Base-by-base conservation (phyloP, 2,329 filamentous ascomycete species). In the Aspergillus carbonarius region DNA sequence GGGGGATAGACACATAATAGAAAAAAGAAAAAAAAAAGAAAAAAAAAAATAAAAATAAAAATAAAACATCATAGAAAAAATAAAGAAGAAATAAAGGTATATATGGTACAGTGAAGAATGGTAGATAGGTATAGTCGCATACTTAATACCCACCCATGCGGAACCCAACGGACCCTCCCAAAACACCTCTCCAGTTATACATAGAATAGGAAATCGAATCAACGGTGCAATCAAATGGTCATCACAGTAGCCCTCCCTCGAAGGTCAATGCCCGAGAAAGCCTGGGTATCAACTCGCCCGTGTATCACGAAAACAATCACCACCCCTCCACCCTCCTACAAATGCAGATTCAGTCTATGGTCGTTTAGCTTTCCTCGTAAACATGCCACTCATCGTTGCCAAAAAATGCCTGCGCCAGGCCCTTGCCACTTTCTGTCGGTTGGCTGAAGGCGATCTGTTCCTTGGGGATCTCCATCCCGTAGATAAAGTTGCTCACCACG, bases 391-490 rank as follows among this genome's bases (percentile, higher is more conserved):
- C 83, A 60, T 78, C 79, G 49, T 79, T 74, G 20, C 81, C 83
- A 65, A 83, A 85, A 77, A 85, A 88, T 60, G 79, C 81, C 65
- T 81, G 77, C 8, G 85, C 85, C 62, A 89, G 74, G 42, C 74
- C 75, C 13, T 80, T 81, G 37, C 87, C 87, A 66, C 81, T 83
- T 63, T 83, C 82, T 0, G 87, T 89, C n/a, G 86, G 85, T 66
- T 87, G 85, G 65, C 85, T 87, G 73, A 89, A 88, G 2, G 86
- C 86, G 39, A 88, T 77, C 66, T 81, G 71, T 10, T 78, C 76
- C 69, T 84, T 86, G 17, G 79, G 75, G 49, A 87, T 77, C 39
- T 79, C 78, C 71, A 84, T 76, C 2, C 82, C 81, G 60, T 83
- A 82, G 54, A 85, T 77, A 66, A 86, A 86, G 65, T 82, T 79